Percentiles rank a stretch among this genome's conserved stretches.
Conservation (phyloP, 2,329 filamentous ascomycete genomes). For the Xylariaceae sp. region DNA sequence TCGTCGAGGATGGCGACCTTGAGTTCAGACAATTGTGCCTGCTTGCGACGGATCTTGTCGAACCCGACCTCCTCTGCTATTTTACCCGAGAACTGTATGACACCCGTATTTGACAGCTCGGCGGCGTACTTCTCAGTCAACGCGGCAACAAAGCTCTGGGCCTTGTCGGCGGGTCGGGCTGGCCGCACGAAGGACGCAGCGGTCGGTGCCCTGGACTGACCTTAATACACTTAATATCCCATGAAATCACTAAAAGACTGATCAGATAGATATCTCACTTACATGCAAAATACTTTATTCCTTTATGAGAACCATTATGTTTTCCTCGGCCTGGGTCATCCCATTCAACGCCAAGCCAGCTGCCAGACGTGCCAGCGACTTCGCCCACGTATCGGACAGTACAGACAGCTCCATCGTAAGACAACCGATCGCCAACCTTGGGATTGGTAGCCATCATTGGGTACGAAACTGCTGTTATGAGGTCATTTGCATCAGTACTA, state of each 20-base stretch:
- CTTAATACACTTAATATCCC: conserved; percentile 41
- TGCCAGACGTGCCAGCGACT: conserved; percentile 74
- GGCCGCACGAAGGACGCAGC: conserved; percentile 88
- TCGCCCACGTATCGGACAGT: conserved; percentile 83
- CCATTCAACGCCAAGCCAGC: conserved; percentile 97
- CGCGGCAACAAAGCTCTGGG: conserved; percentile 77
- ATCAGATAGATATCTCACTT: conserved; percentile 33
- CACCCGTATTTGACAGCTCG: conserved; percentile 48
- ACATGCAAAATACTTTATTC: conserved; percentile 83
- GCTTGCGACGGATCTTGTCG: conserved; percentile 82
- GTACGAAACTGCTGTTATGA: neutral
- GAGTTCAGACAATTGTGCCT: conserved; percentile 77
- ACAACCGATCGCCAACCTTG: conserved; percentile 73
- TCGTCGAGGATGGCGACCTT: conserved; percentile 82
- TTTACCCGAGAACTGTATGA: conserved; percentile 75
- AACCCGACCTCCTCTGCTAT: conserved; percentile 93
- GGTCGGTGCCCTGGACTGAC: conserved; percentile 65
- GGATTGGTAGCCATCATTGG: conserved; percentile 45
- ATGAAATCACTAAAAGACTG: neutral
- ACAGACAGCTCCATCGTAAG: conserved; percentile 75
- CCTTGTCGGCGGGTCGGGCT: conserved; percentile 67
- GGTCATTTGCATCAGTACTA: neutral
- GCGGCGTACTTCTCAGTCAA: conserved; percentile 82
- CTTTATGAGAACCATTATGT: conserved; percentile 83
- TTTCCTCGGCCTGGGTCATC: conserved; percentile 86